Evolutionary conservation across 495 filamentous ascomycete species (phyloP).

Genomic region (Antarctomyces pellizariae): DNA sequence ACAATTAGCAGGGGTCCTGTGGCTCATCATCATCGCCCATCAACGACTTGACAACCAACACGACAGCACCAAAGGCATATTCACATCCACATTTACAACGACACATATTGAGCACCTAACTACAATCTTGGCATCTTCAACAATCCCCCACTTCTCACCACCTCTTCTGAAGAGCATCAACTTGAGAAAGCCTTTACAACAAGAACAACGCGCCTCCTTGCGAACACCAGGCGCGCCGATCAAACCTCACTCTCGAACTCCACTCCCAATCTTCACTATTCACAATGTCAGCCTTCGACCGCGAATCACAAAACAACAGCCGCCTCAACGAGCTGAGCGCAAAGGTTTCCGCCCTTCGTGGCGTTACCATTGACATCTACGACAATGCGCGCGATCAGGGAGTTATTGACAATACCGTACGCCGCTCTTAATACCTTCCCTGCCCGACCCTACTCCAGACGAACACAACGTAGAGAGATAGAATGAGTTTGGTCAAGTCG

Average conservation of each 20-base stretch:
- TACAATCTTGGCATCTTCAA: not conserved
- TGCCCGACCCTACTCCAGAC: not conserved
- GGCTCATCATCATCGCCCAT: too few relatives aligned
- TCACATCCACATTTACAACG: not conserved
- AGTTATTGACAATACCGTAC: constrained; percentile 66
- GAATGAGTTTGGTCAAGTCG: not conserved
- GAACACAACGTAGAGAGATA: not conserved
- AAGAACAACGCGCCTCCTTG: too few relatives aligned
- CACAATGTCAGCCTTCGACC: constrained; percentile 79
- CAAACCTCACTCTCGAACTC: not conserved
- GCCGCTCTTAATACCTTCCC: constrained; percentile 9
- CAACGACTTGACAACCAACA: too few relatives aligned
- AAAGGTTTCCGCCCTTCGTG: constrained; percentile 78
- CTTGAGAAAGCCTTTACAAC: not conserved
- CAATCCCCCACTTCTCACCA: not conserved
- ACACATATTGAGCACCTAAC: not conserved
- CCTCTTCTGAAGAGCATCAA: not conserved
- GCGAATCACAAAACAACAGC: constrained; percentile 88
- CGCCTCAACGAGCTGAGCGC: constrained; percentile 73
- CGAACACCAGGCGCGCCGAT: too few relatives aligned
- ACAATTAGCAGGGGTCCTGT: too few relatives aligned
- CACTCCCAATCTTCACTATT: not conserved
- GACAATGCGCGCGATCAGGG: constrained; percentile 75
- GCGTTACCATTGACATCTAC: constrained; percentile 97
- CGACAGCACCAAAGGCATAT: too few relatives aligned